phyloP scores from a whole-genome alignment of 768 basidiomycete species.

The Rubroboletus satanas region DNA sequence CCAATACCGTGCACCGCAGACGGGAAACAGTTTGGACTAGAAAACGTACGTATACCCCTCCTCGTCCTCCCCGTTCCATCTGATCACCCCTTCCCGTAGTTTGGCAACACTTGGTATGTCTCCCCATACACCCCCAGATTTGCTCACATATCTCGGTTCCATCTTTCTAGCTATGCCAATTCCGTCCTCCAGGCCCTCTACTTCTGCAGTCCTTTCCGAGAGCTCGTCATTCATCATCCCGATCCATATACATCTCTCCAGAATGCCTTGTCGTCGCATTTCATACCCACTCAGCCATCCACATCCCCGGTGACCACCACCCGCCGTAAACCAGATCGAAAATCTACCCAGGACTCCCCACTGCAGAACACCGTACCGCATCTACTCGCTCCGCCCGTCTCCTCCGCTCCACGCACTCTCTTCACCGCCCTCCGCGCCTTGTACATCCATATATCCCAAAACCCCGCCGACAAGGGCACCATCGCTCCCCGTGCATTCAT shows the following conservation, averaged over 20 bases:
- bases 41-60: conserved; percentile 70
- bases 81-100: conserved; percentile 44
- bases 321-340: conserved; percentile 60
- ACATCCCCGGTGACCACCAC: conserved; percentile 30
- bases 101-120: conserved; percentile 91
- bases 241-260: conserved; percentile 46
- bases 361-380: conserved; percentile 26
- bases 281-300: conserved; percentile 15
- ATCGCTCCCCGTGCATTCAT: conserved; percentile 89
- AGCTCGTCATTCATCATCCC: conserved; percentile 72
- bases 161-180: conserved; percentile 78
- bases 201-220: conserved; percentile 90
- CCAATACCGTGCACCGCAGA: conserved; percentile 53
- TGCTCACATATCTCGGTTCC: conserved; percentile 19
- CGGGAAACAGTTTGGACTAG: conserved; percentile 90
- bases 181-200: conserved; percentile 98
- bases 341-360: conserved; percentile 35
- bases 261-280: conserved; percentile 29
- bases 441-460: conserved; percentile 76
- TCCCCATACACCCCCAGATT: neutral
- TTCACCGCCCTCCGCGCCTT: conserved; percentile 93
- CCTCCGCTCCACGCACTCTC: conserved; percentile 65
- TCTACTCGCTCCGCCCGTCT: conserved; percentile 43
- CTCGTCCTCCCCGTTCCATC: neutral
- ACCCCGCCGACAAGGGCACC: conserved; percentile 76